Conservation (phyloP, 176 grass and related monocot genomes). For the Otatea glauca region DNA sequence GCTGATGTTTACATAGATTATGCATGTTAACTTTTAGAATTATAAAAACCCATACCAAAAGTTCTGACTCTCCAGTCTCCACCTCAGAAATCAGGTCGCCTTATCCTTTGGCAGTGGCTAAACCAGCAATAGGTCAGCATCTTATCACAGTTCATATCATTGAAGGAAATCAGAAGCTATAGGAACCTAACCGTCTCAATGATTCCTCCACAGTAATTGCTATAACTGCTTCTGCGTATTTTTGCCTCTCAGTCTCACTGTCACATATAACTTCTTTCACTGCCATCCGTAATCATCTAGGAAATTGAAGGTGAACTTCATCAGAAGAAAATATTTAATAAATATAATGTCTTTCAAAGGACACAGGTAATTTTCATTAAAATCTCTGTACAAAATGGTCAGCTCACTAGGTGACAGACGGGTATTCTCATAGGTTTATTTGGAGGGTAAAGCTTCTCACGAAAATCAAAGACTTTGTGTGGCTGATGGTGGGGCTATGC, state of each 20-base stretch:
- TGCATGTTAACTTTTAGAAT: constrained; percentile 27
- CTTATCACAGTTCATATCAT: constrained; percentile 22
- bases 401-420: background rate
- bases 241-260: constrained; percentile 50
- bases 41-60: constrained; percentile 63
- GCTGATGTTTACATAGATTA: constrained; percentile 10
- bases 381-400: background rate
- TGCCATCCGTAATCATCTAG: constrained; percentile 88
- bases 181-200: constrained; percentile 69
- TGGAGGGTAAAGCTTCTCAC: background rate
- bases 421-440: constrained; percentile 9
- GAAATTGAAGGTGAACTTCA: background rate
- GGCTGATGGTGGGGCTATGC: background rate
- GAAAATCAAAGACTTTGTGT: background rate
- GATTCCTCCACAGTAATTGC: constrained; percentile 90
- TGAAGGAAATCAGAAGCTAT: constrained; percentile 40
- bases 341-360: background rate
- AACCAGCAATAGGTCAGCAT: constrained; percentile 33
- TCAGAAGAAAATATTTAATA: constrained; percentile 20
- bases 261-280: constrained; percentile 97
- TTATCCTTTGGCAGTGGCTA: constrained; percentile 94
- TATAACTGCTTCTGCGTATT: constrained; percentile 84
- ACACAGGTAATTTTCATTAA: background rate
- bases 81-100: constrained; percentile 89
- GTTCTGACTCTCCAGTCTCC: constrained; percentile 93